phyloP scores from a whole-genome alignment of 352 stramenopile species.

The Phytophthora megakarya region DNA sequence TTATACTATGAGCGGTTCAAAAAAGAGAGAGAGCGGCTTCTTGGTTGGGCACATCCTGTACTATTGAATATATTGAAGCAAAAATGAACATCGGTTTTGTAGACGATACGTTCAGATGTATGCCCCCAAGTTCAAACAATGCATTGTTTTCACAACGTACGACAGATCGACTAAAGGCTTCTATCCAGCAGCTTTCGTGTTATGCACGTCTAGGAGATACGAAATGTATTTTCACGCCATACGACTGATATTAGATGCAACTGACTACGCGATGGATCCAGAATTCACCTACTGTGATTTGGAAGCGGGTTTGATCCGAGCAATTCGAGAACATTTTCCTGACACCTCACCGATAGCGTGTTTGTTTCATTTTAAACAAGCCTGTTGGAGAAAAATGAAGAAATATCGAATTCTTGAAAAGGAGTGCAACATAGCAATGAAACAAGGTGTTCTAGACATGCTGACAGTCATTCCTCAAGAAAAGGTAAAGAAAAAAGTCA shows the following conservation, averaged over 20 bases:
- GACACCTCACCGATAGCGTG: not conserved
- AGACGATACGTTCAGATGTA: not conserved
- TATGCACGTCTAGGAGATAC: conserved; percentile 3
- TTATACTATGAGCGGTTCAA: not conserved
- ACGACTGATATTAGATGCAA: conserved; percentile 4
- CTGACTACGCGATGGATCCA: not conserved
- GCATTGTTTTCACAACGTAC: not conserved
- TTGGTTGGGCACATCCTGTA: not conserved
- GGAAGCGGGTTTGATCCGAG: conserved; percentile 13
- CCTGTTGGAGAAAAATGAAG: not conserved
- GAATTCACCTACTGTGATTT: conserved; percentile 19
- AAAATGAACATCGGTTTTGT: not conserved
- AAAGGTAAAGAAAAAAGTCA: conserved; percentile 1
- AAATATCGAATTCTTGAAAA: not conserved
- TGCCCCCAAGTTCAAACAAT: not conserved
- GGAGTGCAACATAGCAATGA: not conserved
- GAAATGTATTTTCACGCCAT: conserved; percentile 22
- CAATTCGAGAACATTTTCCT: conserved; percentile 16
- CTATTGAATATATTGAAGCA: not conserved
- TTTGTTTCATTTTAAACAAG: conserved; percentile 24
- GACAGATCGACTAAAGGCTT: conserved; percentile 1
- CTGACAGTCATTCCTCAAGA: conserved; percentile 13
- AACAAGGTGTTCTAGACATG: conserved; percentile 3
- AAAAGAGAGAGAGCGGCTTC: not conserved
- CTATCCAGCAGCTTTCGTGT: conserved; percentile 8